Evolutionary conservation across 2,329 filamentous ascomycete species (phyloP), one percentile per base, ranked within the genome.

Genomic region (Cryphonectria japonica): DNA sequence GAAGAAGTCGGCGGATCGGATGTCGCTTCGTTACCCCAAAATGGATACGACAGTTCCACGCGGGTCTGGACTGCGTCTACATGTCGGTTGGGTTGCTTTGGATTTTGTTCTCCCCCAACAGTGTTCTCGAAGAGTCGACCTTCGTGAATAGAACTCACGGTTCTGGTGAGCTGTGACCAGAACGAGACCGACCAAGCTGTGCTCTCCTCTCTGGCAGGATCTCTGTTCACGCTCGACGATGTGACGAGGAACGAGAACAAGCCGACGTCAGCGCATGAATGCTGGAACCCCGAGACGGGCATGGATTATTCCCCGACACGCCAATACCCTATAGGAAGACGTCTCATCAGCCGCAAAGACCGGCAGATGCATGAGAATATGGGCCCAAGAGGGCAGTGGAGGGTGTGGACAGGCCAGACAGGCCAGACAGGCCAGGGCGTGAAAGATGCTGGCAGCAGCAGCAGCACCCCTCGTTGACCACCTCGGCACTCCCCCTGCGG

Each of bases 291-390:
- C 63, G 68, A 69, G 68, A 69, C 32, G 19, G 41, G 52, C 62
- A 61, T 61, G 54, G 52, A 66, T 69, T 69, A 66, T 61, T 66
- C 54, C 62, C 68, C 68, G 68, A 66, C 19, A 54, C 6, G 61
- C 39, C 34, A 66, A 19, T 11, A 60, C 37, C 50, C 61, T n/a
- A 39, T 43, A 43, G 43, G 62, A 50, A 50, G 61, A 69, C 50
- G 19, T n/a, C 29, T 14, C 32, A 43, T 52, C 66, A 60, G 54
- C 66, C 66, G 39, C 66, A 67, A 22, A n/a, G 19, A 3, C 29
- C 63, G 46, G 19, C 29, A 52, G 46, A 29, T 32, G 41, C 66
- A 63, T 54, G 39, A 22, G 57, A 7, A 43, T 26, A 68, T 50
- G 46, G 46, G 46, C 46, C 46, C 3, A 8, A 50, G 13, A 61